phyloP scores from a whole-genome alignment of 495 filamentous ascomycete species.

The Aspergillus nanangensis region DNA sequence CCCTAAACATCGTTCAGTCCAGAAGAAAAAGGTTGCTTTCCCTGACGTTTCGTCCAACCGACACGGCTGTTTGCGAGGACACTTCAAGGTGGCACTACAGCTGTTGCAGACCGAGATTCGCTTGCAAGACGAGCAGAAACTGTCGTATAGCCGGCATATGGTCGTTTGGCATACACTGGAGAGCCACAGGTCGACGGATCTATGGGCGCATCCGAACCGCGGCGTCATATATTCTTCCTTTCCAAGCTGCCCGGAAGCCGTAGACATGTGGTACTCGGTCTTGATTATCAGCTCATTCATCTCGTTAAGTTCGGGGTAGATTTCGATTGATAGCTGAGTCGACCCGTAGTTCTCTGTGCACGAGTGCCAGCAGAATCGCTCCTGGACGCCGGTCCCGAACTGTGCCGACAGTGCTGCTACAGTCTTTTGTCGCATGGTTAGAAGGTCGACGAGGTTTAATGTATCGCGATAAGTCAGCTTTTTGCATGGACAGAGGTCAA shows the following conservation, averaged over 20 bases:
- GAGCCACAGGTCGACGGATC: slow-evolving; percentile 43
- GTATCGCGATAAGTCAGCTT: slow-evolving; percentile 44
- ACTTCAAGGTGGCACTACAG: slow-evolving; percentile 35
- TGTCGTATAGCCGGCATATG: slow-evolving; percentile 36
- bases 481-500: slow-evolving; percentile 45
- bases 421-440: slow-evolving; percentile 28
- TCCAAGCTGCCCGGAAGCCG: slow-evolving; percentile 33
- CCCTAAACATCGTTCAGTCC: slow-evolving; percentile 38
- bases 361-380: slow-evolving; percentile 42
- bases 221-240: slow-evolving; percentile 42
- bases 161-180: slow-evolving; percentile 40
- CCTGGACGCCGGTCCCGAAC: slow-evolving; percentile 25
- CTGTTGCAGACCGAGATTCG: slow-evolving; percentile 38
- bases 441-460: slow-evolving; percentile 30
- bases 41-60: slow-evolving; percentile 18
- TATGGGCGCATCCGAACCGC: slow-evolving; percentile 44
- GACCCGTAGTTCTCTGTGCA: slow-evolving; percentile 40
- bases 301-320: slow-evolving; percentile 36
- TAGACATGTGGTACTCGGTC: slow-evolving; percentile 40
- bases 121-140: slow-evolving; percentile 33
- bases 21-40: slow-evolving; percentile 34
- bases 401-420: slow-evolving; percentile 23
- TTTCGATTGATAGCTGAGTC: slow-evolving; percentile 31
- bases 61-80: slow-evolving; percentile 33
- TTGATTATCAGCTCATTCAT: slow-evolving; percentile 30